phyloP scores from a whole-genome alignment of 306 rosid species.

The Spatholobus suberectus region DNA sequence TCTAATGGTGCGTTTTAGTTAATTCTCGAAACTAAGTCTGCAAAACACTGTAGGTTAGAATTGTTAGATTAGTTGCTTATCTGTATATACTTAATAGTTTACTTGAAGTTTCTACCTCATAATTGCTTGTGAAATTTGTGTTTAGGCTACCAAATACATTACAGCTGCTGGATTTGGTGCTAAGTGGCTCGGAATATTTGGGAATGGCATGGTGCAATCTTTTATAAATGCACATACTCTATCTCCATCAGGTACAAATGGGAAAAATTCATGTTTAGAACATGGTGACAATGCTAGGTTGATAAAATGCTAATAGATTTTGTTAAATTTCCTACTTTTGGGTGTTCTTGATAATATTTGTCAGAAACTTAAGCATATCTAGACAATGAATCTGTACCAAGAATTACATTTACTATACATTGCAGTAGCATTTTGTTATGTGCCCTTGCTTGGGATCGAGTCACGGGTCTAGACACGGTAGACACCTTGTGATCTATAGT shows the following conservation, averaged over 20 bases:
- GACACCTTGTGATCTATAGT: no score
- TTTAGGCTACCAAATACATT: conserved; percentile 87
- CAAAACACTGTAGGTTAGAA: conserved; percentile 22
- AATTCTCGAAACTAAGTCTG: conserved; percentile 12
- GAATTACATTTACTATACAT: background rate
- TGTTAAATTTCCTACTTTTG: conserved; percentile 10
- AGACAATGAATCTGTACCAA: conserved; percentile 3
- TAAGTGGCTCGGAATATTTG: conserved; percentile 83
- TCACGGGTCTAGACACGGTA: no score
- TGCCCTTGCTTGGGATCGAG: no score
- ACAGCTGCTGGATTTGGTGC: conserved; percentile 98
- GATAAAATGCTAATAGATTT: conserved; percentile 24
- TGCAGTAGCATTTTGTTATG: background rate
- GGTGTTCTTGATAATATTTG: conserved; percentile 15
- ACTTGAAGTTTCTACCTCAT: conserved; percentile 30
- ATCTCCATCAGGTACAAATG: conserved; percentile 64
- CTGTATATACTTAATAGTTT: conserved; percentile 4
- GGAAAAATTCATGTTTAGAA: conserved; percentile 23
- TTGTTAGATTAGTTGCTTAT: conserved; percentile 32
- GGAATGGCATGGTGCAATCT: conserved; percentile 92
- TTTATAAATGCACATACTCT: conserved; percentile 83
- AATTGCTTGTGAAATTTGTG: conserved; percentile 47
- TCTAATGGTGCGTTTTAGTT: conserved; percentile 26
- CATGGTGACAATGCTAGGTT: background rate
- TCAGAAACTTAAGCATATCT: conserved; percentile 2